Percentiles rank a stretch among this genome's conserved stretches.
These are phyloP conservation scores for Vanderwaltozyma polyspora DNA, from an alignment of 805 yeast species.

Conservation along the genomic window DNA sequence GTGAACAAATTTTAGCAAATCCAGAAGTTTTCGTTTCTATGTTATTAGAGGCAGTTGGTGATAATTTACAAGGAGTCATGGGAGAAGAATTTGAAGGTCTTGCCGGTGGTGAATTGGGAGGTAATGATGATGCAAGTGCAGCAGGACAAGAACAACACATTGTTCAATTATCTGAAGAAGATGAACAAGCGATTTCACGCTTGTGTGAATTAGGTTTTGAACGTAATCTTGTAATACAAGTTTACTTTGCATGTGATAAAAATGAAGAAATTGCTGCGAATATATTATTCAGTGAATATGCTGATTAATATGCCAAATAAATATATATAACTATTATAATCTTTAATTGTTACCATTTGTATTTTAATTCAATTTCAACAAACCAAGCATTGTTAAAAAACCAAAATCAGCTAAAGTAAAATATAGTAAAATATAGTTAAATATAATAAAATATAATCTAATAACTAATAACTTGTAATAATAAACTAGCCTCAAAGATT, in stretches of 20 bases:
- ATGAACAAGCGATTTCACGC: conserved; percentile 80
- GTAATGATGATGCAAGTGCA: conserved; percentile 28
- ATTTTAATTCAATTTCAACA: background rate
- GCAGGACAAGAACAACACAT: conserved; percentile 29
- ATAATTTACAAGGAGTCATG: conserved; percentile 40
- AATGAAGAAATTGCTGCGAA: conserved; percentile 96
- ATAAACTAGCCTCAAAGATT: too few relatives aligned
- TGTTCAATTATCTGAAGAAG: conserved; percentile 64
- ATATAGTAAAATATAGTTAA: too few relatives aligned
- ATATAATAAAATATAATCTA: too few relatives aligned
- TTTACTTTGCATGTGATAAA: conserved; percentile 95
- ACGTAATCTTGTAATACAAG: conserved; percentile 76
- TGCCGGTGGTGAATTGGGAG: conserved; percentile 14
- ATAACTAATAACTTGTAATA: too few relatives aligned
- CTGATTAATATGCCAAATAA: conserved; percentile 24
- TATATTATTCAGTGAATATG: conserved; percentile 59
- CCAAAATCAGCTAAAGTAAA: too few relatives aligned
- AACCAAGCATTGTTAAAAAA: too few relatives aligned
- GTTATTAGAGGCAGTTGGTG: conserved; percentile 47
- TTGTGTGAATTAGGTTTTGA: conserved; percentile 91
- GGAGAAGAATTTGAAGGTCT: conserved; percentile 19
- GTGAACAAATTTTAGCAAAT: conserved; percentile 64
- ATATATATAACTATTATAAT: too few relatives aligned
- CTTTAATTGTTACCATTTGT: too few relatives aligned
- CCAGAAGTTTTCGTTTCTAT: conserved; percentile 83